Conservation (phyloP, 768 basidiomycete species). For the Pulveroboletus frians region DNA sequence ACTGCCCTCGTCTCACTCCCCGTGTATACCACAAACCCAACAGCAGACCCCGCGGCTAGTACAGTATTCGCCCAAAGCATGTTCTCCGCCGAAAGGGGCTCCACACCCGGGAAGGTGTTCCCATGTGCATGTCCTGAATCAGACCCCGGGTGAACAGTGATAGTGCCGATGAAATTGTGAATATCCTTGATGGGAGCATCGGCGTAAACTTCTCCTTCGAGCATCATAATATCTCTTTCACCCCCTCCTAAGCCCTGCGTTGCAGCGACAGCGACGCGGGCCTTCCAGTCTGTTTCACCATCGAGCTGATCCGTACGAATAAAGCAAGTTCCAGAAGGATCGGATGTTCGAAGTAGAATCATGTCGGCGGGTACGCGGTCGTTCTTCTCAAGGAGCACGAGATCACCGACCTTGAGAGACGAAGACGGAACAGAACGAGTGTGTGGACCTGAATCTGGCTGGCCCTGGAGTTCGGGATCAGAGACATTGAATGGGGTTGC, state of each 20-base stretch:
- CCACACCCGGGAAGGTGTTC: conserved; percentile 44
- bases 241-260: conserved; percentile 26
- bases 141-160: conserved; percentile 58
- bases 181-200: conserved; percentile 97
- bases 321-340: conserved; percentile 90
- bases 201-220: conserved; percentile 91
- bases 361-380: conserved; percentile 95
- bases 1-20: conserved; percentile 94
- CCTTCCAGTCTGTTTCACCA: conserved; percentile 99
- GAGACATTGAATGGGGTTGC: conserved; percentile 14
- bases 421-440: conserved; percentile 85
- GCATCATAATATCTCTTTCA: conserved; percentile 45
- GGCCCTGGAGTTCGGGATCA: conserved; percentile 19
- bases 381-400: conserved; percentile 92
- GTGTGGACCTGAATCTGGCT: conserved; percentile 39
- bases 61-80: conserved; percentile 97
- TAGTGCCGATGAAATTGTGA: conserved; percentile 89
- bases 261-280: conserved; percentile 70
- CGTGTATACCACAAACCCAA: conserved; percentile 93
- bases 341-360: conserved; percentile 82
- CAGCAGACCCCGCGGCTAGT: conserved; percentile 87
- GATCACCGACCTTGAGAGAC: conserved; percentile 83
- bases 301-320: conserved; percentile 97
- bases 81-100: conserved; percentile 92
- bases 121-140: conserved; percentile 32